These are phyloP conservation scores for Trametes pubescens DNA, from an alignment of 1,284 basidiomycete genomes.

Conservation along the genomic window DNA sequence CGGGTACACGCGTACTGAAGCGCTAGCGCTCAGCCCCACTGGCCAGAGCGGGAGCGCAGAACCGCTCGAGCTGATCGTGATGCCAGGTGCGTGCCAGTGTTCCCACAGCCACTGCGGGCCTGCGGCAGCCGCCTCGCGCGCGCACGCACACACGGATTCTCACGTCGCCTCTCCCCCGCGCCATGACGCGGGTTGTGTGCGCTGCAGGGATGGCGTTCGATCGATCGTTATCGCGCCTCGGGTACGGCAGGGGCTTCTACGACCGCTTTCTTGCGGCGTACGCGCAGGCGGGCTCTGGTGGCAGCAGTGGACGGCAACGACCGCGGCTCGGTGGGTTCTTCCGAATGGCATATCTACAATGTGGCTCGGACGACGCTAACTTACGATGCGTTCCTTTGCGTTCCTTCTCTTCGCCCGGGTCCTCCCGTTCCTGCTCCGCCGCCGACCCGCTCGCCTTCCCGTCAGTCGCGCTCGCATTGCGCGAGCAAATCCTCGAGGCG, in stretches of 20 bases:
- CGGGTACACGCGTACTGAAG: conserved; percentile 13
- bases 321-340: conserved; percentile 24
- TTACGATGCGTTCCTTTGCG: conserved; percentile 50
- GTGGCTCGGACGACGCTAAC: conserved; percentile 55
- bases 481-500: conserved; percentile 68
- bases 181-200: conserved; percentile 18
- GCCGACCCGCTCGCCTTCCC: background rate
- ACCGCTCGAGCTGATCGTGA: conserved; percentile 68
- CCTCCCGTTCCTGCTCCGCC: background rate
- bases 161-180: background rate
- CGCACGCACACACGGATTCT: conserved; percentile 23
- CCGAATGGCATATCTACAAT: conserved; percentile 12
- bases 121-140: conserved; percentile 12
- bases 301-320: conserved; percentile 2
- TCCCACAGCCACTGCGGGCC: conserved; percentile 10
- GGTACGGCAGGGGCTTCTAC: conserved; percentile 85
- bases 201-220: conserved; percentile 79
- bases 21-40: conserved; percentile 56
- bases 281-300: conserved; percentile 10
- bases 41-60: conserved; percentile 49
- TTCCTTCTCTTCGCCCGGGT: background rate
- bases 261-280: conserved; percentile 75
- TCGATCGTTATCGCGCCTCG: conserved; percentile 69
- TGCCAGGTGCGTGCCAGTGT: conserved; percentile 61
- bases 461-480: conserved; percentile 68